Conservation (phyloP, 1,284 basidiomycete genomes). For the Puccinia polysora region DNA sequence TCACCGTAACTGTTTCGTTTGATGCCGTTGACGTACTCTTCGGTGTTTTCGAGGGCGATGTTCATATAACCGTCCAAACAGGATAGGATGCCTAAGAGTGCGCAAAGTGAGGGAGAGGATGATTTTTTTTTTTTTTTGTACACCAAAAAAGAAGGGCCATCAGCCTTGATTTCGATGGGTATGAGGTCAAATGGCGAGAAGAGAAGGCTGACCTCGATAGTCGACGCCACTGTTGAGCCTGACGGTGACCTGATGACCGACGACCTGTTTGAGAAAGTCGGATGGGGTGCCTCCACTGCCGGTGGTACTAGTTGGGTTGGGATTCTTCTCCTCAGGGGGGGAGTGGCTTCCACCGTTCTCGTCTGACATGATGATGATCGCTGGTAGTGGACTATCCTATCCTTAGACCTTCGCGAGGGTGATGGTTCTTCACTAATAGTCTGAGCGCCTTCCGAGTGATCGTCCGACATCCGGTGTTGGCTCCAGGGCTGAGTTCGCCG, state of each 20-base stretch:
- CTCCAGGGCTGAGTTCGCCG: too few relatives aligned
- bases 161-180: too few relatives aligned
- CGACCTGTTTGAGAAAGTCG: conserved; percentile 85
- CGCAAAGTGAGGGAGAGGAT: not conserved
- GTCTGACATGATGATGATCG: too few relatives aligned
- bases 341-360: too few relatives aligned
- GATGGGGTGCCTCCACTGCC: conserved; percentile 68
- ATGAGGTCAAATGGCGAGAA: not conserved
- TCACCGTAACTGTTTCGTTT: conserved; percentile 87
- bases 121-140: not conserved
- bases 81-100: conserved; percentile 71
- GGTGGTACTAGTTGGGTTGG: too few relatives aligned
- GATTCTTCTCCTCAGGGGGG: too few relatives aligned
- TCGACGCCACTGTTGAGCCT: conserved; percentile 92
- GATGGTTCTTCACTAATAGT: too few relatives aligned
- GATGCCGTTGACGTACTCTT: conserved; percentile 82
- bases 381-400: too few relatives aligned
- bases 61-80: conserved; percentile 94
- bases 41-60: conserved; percentile 92
- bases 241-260: conserved; percentile 90
- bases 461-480: too few relatives aligned
- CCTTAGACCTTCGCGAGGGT: too few relatives aligned
- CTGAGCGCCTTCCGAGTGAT: too few relatives aligned
- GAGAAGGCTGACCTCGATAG: conserved; percentile 69
- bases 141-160: too few relatives aligned